Evolutionary conservation across 2,329 filamentous ascomycete species (phyloP).

Genomic region (Penicillium sp.): DNA sequence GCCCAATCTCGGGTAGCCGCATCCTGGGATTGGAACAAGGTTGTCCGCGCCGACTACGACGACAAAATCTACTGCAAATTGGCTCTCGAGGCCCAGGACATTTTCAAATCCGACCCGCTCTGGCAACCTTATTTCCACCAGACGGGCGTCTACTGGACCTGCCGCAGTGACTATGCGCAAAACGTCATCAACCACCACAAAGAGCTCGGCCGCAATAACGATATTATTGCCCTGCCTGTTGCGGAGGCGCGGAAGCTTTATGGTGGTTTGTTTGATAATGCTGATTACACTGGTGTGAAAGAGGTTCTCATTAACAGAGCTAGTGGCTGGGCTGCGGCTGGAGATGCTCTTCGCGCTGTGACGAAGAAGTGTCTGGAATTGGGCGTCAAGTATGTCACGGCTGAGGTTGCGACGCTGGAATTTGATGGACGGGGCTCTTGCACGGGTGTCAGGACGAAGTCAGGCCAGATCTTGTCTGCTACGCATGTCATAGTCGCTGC

Average conservation of each 20-base stretch:
- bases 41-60: conserved; percentile 32
- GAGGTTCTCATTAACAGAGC: conserved; percentile 61
- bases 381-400: conserved; percentile 61
- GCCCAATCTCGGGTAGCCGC: conserved; percentile 36
- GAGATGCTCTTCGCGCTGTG: conserved; percentile 57
- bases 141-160: conserved; percentile 54
- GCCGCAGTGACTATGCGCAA: conserved; percentile 49
- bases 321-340: conserved; percentile 66
- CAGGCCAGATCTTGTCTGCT: conserved; percentile 28
- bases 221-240: conserved; percentile 50
- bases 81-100: conserved; percentile 31
- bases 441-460: conserved; percentile 29
- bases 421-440: conserved; percentile 51
- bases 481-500: conserved; percentile 31
- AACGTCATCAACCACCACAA: conserved; percentile 54
- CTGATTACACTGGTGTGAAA: conserved; percentile 61
- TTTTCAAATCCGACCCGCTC: conserved; percentile 39
- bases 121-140: conserved; percentile 50
- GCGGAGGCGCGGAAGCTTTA: conserved; percentile 59
- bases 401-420: conserved; percentile 40
- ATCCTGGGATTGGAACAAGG: conserved; percentile 35
- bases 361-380: conserved; percentile 55
- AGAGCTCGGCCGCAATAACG: conserved; percentile 50
- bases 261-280: conserved; percentile 60
- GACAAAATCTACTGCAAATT: conserved; percentile 31